Evolutionary conservation across 2,329 filamentous ascomycete species (phyloP), one percentile per base, ranked within the genome.

Genomic region (Fusarium verticillioides): DNA sequence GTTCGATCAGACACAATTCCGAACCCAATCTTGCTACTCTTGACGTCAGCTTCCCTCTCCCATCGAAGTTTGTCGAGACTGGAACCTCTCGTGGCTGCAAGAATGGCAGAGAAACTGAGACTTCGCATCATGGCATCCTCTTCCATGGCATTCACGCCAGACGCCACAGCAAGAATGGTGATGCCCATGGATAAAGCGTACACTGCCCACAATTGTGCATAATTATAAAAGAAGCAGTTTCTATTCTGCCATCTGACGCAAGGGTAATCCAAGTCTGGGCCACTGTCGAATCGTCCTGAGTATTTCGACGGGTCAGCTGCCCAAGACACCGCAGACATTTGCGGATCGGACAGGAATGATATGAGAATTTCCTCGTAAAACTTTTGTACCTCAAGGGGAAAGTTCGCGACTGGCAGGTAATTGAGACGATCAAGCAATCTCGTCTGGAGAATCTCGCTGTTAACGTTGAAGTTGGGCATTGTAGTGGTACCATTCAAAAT

Each of bases 321-420:
- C 76, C 76, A 78, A 3, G 76, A 77, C 3, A 78, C 76, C 13
- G 58, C 62, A 23, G 77, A 66, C 63, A 78, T 74, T 42, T 77
- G 75, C 16, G 76, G 76, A 52, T 78, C 70, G 1, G 76, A 78
- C 32, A 78, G 57, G 47, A 78, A 67, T 5, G 76, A 78, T 10
- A 78, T 10, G 2, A 78, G 23, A 16, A 78, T 77, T 12, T 78
- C 76, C n/a, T 78, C 76, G 11, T 78, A 77, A 11, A 78, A 74
- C n/a, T 64, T 60, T 26, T 77, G 75, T 4, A 78, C 12, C 53
- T 77, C 69, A 0, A 60, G 46, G 9, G 49, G 42, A 9, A 78
- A 78, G 37, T 78, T 47, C 7, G 54, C 23, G 8, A 75, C 50
- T 8, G 76, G 69, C 1, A 78, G 32, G 39, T 76, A 77, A 37